Percentiles rank a stretch among this genome's conserved stretches.
Conservation (phyloP, 495 filamentous ascomycete species). For the Rhizodiscina lignyota region DNA sequence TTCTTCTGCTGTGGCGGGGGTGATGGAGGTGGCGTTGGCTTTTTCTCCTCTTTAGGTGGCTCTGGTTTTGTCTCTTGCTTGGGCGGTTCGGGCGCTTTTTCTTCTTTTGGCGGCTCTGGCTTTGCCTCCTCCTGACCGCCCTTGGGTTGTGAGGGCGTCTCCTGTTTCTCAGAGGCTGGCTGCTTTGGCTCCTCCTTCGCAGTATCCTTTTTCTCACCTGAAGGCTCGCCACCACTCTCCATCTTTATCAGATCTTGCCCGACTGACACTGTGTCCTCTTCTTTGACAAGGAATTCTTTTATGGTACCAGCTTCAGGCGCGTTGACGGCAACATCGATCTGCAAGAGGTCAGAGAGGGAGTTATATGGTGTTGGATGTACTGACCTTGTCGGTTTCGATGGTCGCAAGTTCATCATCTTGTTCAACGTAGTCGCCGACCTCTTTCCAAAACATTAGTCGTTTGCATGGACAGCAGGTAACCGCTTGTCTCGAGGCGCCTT, state of each 20-base stretch:
- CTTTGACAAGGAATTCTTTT: slow-evolving; percentile 80
- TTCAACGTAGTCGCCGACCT: slow-evolving; percentile 88
- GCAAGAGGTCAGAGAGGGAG: slow-evolving; percentile 1
- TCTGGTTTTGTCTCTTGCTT: slow-evolving; percentile 26
- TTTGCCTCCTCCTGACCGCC: slow-evolving; percentile 16
- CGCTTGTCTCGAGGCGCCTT: too few species aligned
- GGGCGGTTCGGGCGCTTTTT: slow-evolving; percentile 13
- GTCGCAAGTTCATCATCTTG: slow-evolving; percentile 96
- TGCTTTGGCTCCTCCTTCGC: slow-evolving; percentile 40
- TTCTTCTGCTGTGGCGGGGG: slow-evolving; percentile 32
- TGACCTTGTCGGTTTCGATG: slow-evolving; percentile 99
- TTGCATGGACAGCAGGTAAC: slow-evolving; percentile 1
- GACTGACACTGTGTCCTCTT: slow-evolving; percentile 91
- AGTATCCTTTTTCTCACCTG: slow-evolving; percentile 33
- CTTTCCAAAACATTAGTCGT: slow-evolving; percentile 16
- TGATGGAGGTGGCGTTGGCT: slow-evolving; percentile 16
- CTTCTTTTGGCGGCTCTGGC: slow-evolving; percentile 15
- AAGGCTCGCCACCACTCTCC: slow-evolving; percentile 53
- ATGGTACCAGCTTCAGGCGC: slow-evolving; percentile 81
- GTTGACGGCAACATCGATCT: slow-evolving; percentile 95
- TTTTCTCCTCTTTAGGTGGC: slow-evolving; percentile 27
- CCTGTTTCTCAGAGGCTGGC: slow-evolving; percentile 36
- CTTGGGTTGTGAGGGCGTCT: slow-evolving; percentile 39
- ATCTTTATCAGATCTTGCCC: slow-evolving; percentile 80
- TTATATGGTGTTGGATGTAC: slow-evolving; percentile 5